Evolutionary conservation across 2,329 filamentous ascomycete genomes (phyloP).

Genomic region (Sporothrix protearum): DNA sequence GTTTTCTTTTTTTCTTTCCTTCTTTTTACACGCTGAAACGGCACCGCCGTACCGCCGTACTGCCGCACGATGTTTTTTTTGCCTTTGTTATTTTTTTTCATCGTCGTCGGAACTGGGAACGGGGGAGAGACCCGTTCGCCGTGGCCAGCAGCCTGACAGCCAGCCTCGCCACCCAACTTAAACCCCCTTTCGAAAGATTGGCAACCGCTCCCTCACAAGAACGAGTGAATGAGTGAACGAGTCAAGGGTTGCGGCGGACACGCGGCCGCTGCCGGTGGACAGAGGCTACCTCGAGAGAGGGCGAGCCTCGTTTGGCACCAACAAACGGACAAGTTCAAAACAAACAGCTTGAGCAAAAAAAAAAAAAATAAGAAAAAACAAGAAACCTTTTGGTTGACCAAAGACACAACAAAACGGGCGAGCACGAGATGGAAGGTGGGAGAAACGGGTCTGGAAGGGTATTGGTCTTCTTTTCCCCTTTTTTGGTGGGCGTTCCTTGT

Average conservation of each 20-base stretch:
- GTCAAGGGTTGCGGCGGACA: background rate
- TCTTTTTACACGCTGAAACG: background rate
- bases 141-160: background rate
- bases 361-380: background rate
- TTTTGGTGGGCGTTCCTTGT: no score
- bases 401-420: no score
- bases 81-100: background rate
- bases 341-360: background rate
- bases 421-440: no score
- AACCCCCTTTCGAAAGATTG: constrained; percentile 20
- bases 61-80: background rate
- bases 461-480: no score
- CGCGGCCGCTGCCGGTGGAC: background rate
- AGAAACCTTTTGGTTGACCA: no score
- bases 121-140: background rate
- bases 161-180: background rate
- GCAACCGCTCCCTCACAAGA: background rate
- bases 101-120: background rate
- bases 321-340: background rate
- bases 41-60: background rate
- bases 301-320: background rate
- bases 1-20: background rate
- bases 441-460: no score
- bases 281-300: background rate
- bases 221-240: background rate